Conservation (phyloP, 2,329 filamentous ascomycete genomes). For the Colletotrichum musicola region DNA sequence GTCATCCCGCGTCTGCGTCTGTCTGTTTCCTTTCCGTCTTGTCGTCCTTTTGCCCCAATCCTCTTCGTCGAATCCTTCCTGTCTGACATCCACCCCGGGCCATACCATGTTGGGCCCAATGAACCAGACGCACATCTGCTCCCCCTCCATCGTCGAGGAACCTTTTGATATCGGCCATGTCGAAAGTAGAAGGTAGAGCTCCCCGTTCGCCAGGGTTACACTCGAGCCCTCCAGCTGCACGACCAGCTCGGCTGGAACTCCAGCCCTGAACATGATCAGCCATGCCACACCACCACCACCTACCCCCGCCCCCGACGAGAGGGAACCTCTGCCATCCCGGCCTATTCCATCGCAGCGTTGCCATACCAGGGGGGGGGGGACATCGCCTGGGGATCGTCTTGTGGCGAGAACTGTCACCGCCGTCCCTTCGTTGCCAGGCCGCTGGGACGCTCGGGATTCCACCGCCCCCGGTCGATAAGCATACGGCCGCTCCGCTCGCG, state of each 20-base stretch:
- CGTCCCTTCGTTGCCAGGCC: conserved; percentile 24
- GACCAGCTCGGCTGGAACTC: conserved; percentile 18
- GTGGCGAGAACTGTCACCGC: conserved; percentile 30
- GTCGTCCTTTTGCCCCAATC: neutral
- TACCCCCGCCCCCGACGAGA: conserved; percentile 5
- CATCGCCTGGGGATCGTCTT: conserved; percentile 24
- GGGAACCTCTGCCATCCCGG: conserved; percentile 4
- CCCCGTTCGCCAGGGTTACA: conserved; percentile 17
- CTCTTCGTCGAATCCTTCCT: conserved; percentile 3
- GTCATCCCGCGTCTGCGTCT: neutral
- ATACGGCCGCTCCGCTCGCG: neutral
- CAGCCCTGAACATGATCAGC: conserved; percentile 30
- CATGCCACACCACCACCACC: conserved; percentile 20
- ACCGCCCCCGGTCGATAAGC: conserved; percentile 29
- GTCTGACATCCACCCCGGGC: neutral
- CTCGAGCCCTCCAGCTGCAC: conserved; percentile 20
- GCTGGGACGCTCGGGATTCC: conserved; percentile 18
- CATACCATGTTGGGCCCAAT: conserved; percentile 7
- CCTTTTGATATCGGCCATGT: conserved; percentile 38
- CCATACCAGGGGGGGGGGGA: conserved; percentile 17
- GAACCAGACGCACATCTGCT: conserved; percentile 8
- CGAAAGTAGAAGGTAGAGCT: conserved; percentile 35
- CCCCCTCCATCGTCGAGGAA: conserved; percentile 8
- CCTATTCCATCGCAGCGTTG: conserved; percentile 5
- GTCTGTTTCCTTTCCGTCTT: neutral